Conservation (phyloP, 2,329 filamentous ascomycete species). For the Sarocladium oryzae region DNA sequence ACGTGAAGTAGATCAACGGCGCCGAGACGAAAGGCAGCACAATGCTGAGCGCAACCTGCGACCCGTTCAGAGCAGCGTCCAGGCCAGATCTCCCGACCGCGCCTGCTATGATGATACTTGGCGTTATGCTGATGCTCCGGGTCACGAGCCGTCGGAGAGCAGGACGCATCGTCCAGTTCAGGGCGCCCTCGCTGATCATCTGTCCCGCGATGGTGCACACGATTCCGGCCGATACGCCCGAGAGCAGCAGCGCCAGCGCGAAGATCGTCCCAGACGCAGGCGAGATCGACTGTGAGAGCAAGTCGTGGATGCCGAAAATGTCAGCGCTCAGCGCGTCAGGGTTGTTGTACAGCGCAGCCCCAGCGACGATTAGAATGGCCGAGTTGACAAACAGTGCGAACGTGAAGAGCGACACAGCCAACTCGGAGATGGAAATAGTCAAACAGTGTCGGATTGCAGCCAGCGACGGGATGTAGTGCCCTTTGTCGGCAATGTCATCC, state of each 20-base stretch:
- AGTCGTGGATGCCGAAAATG: constrained; percentile 69
- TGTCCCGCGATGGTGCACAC: constrained; percentile 87
- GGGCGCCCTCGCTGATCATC: constrained; percentile 55
- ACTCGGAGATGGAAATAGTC: constrained; percentile 65
- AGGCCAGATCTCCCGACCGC: constrained; percentile 68
- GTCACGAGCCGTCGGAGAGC: constrained; percentile 65
- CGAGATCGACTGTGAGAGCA: constrained; percentile 63
- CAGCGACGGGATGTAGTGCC: constrained; percentile 64
- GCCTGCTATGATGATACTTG: constrained; percentile 75
- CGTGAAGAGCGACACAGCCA: constrained; percentile 67
- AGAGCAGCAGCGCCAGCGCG: constrained; percentile 72
- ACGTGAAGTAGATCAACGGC: constrained; percentile 81
- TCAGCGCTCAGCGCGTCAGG: constrained; percentile 45
- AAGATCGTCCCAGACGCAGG: constrained; percentile 78
- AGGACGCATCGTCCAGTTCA: constrained; percentile 63
- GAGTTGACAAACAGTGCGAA: constrained; percentile 83
- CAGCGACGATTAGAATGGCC: constrained; percentile 75
- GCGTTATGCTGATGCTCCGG: constrained; percentile 72
- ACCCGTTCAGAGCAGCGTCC: constrained; percentile 60
- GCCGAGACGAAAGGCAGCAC: constrained; percentile 78
- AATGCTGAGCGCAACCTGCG: constrained; percentile 28
- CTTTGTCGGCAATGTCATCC: constrained; percentile 35
- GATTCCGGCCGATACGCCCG: constrained; percentile 74
- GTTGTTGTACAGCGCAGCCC: constrained; percentile 63
- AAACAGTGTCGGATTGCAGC: constrained; percentile 68